phyloP scores from a whole-genome alignment of 495 filamentous ascomycete species.

The Hypoxylon crocopeplum region DNA sequence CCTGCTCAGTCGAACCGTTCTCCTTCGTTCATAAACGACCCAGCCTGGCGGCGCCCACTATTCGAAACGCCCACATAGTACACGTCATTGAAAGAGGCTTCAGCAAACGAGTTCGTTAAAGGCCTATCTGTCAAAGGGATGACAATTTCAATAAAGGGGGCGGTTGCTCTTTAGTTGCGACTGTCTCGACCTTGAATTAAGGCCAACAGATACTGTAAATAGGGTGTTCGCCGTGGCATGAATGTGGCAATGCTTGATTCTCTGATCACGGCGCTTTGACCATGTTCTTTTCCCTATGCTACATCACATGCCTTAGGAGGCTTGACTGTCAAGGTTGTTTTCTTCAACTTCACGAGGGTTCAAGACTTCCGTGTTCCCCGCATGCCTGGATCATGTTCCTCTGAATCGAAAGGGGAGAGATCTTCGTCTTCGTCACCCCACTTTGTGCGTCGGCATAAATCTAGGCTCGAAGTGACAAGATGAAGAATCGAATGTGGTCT shows the following conservation, averaged over 20 bases:
- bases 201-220: not conserved
- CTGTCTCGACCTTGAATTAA: not conserved
- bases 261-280: slow-evolving; percentile 18
- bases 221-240: not conserved
- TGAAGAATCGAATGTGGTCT: slow-evolving; percentile 15
- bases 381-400: slow-evolving; percentile 1
- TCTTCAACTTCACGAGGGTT: not conserved
- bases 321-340: no score
- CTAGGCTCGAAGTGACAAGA: not conserved
- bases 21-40: no score
- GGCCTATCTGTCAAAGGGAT: no score
- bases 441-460: slow-evolving; percentile 15
- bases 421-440: slow-evolving; percentile 18
- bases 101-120: no score
- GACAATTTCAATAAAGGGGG: no score
- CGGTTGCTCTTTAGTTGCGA: no score
- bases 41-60: not conserved
- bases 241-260: slow-evolving; percentile 4
- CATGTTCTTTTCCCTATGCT: not conserved
- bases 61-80: no score
- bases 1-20: slow-evolving; percentile 1
- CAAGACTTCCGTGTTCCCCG: slow-evolving; percentile 17
- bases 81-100: no score
- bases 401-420: not conserved
- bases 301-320: no score